A percentile compares a stretch with the other conserved stretches of the same genome.
Conservation (phyloP, 306 rosid genomes). For the Cyamopsis tetragonoloba region DNA sequence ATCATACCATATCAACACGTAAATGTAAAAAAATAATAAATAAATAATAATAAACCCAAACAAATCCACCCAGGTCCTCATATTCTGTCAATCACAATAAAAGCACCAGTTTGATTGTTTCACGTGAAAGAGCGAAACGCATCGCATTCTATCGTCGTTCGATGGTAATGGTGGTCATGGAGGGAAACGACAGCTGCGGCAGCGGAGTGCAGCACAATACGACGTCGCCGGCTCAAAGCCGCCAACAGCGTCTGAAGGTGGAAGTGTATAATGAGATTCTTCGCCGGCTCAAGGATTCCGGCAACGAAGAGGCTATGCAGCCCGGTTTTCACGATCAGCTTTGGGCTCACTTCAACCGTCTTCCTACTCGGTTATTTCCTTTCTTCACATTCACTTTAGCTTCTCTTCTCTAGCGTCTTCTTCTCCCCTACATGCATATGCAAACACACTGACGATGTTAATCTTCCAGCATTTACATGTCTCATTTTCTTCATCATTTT, state of each 20-base stretch:
- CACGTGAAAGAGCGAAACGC: conserved; percentile 32
- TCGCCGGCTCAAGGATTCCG: conserved; percentile 75
- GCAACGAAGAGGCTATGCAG: conserved; percentile 51
- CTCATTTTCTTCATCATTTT: neutral
- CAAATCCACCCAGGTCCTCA: neutral
- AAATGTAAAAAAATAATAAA: too few species aligned
- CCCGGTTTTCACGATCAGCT: conserved; percentile 84
- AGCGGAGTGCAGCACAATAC: conserved; percentile 41
- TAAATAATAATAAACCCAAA: conserved; percentile 12
- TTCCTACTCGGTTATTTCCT: conserved; percentile 80
- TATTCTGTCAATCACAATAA: conserved; percentile 5
- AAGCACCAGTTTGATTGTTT: conserved; percentile 7
- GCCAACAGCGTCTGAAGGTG: conserved; percentile 62
- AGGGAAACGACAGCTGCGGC: conserved; percentile 68
- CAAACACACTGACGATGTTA: neutral
- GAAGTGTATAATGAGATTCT: conserved; percentile 93
- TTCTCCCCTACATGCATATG: neutral
- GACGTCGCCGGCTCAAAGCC: conserved; percentile 44
- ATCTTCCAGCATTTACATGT: neutral
- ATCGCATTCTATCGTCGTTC: conserved; percentile 22
- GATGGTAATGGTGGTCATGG: conserved; percentile 57
- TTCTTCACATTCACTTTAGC: conserved; percentile 38
- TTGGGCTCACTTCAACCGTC: conserved; percentile 96
- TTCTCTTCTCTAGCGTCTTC: neutral
- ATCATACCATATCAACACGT: too few species aligned